These are phyloP conservation scores for Ogataea zsoltii DNA, from an alignment of 805 yeast genomes.

Conservation along the genomic window DNA sequence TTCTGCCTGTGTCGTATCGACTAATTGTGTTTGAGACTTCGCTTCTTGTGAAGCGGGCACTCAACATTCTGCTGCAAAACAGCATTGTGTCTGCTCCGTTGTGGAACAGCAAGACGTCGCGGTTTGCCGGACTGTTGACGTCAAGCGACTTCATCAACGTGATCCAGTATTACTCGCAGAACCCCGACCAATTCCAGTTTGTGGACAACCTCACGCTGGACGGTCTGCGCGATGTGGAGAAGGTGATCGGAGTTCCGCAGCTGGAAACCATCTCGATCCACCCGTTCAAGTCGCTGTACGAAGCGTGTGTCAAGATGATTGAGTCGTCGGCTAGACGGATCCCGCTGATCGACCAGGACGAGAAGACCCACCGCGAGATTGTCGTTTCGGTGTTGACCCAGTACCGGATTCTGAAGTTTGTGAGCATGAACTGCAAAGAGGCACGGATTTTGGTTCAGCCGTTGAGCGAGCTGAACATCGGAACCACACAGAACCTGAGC, in stretches of 20 bases:
- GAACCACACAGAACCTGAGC: conserved; percentile 56
- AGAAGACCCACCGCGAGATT: conserved; percentile 87
- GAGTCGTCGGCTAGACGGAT: conserved; percentile 88
- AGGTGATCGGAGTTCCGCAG: conserved; percentile 81
- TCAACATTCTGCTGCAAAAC: conserved; percentile 87
- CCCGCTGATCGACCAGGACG: conserved; percentile 93
- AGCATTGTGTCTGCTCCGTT: conserved; percentile 95
- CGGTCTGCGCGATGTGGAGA: conserved; percentile 84
- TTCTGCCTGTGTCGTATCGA: conserved; percentile 91
- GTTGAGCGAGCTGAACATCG: conserved; percentile 65
- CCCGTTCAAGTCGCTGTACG: conserved; percentile 86
- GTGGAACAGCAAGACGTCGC: conserved; percentile 87
- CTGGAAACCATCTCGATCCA: conserved; percentile 86
- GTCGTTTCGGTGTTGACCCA: conserved; percentile 95
- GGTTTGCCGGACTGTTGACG: conserved; percentile 93
- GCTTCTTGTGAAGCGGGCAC: conserved; percentile 81
- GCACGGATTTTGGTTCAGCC: conserved; percentile 81
- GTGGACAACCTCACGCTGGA: conserved; percentile 84
- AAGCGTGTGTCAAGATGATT: conserved; percentile 91
- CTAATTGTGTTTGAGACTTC: conserved; percentile 92
- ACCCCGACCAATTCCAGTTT: conserved; percentile 83
- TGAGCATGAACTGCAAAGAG: conserved; percentile 93
- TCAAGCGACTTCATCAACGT: conserved; percentile 93
- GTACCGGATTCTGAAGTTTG: conserved; percentile 92
- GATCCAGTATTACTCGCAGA: conserved; percentile 87